A percentile compares a stretch with the other conserved stretches of the same genome.
Conservation (phyloP, 208 protist species). For the Balamuthia mandrillaris region DNA sequence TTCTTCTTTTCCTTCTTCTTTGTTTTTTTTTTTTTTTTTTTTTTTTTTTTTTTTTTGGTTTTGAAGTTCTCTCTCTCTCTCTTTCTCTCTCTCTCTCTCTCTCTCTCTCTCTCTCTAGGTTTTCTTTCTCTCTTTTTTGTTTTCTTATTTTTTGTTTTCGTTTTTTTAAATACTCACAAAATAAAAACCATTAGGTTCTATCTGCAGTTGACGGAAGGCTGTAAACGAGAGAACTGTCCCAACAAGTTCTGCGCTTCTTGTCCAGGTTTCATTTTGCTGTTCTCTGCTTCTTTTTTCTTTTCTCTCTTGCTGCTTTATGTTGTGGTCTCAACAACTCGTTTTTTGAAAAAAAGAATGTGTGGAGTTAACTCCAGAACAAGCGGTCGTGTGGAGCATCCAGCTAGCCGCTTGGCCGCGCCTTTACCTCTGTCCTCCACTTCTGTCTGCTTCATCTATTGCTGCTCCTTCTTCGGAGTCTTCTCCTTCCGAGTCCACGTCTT, state of each 20-base stretch:
- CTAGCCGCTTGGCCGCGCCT: not conserved
- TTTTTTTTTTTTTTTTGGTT: not conserved
- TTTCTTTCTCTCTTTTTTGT: too few species aligned
- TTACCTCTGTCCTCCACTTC: constrained; percentile 23
- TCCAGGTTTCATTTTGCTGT: too few species aligned
- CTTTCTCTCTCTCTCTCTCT: not conserved
- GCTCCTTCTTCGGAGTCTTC: not conserved
- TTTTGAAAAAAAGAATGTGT: not conserved
- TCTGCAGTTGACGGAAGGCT: constrained; percentile 8
- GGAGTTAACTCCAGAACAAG: constrained; percentile 6
- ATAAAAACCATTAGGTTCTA: too few species aligned
- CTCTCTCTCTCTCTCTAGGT: not conserved
- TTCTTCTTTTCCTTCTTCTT: too few species aligned
- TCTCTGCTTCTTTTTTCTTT: too few species aligned
- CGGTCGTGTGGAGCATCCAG: constrained; percentile 29
- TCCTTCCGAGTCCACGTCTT: not conserved
- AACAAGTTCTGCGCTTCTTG: constrained; percentile 29
- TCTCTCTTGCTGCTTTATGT: too few species aligned
- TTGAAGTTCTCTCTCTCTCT: not conserved
- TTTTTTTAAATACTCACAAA: too few species aligned
- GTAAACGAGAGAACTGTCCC: not conserved
- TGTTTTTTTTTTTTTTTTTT: not conserved
- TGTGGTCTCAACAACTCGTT: not conserved
- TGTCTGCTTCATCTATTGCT: too few species aligned
- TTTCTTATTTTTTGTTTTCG: too few species aligned